Evolutionary conservation across 2,329 filamentous ascomycete species (phyloP), one percentile per base, ranked within the genome.

Genomic region (Ceratocystiopsis minuta): DNA sequence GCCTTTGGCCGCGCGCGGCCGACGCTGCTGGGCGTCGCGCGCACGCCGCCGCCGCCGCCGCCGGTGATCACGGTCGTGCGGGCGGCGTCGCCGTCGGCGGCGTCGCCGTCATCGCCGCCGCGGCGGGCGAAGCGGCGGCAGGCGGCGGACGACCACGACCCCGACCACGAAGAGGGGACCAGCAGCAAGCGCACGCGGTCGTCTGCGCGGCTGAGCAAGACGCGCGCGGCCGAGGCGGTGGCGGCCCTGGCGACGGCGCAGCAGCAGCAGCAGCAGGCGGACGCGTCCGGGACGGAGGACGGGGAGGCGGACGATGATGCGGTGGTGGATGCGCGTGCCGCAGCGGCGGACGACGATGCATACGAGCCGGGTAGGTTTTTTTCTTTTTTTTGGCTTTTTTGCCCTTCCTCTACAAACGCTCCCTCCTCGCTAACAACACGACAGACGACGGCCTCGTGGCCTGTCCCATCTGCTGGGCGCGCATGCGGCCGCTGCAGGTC

Each of bases 401-500:
- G n/a, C n/a, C n/a, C n/a, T n/a, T n/a, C n/a, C n/a, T n/a, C n/a
- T n/a, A n/a, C n/a, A n/a, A n/a, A n/a, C n/a, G n/a, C n/a, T n/a
- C n/a, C n/a, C n/a, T 16, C n/a, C 15, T 5, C 16, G 7, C 34
- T 35, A 35, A 46, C 40, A 6, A 7, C 20, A 20, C 20, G 20
- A 7, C 54, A 66, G 76, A 80, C 24, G 81, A 90, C 50, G 85
- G 83, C 3, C 64, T 90, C 14, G 82, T 87, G 1, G 67, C 74
- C 35, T 98, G 90, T 55, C 90, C 90, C 0, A 79, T 88, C 16
- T 98, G 90, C 56, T 64, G 66, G 39, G 68, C 64, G 51, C 72
- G 76, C 40, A 93, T 96, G 80, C 92, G 90, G 57, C 72, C 78
- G 40, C 72, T 72, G 49, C 67, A 70, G 42, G 83, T 96, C 4